Base-by-base conservation (phyloP, 2,329 filamentous ascomycete species). In the Pseudogymnoascus sp. region DNA sequence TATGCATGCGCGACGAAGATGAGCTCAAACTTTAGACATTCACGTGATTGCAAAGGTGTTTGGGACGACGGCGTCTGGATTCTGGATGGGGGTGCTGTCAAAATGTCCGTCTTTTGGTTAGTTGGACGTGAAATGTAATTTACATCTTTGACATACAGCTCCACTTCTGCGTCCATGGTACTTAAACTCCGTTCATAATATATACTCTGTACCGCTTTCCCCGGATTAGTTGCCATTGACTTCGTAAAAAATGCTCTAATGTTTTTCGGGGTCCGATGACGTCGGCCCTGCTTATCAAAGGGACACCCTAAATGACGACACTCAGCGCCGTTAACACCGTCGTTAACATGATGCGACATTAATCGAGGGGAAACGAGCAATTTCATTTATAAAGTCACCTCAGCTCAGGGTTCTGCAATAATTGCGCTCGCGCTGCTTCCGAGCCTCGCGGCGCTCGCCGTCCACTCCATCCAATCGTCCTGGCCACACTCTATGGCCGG, bases 241-340 rank as follows among this genome's bases (percentile, higher is more conserved):
- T 13, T 15, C 29, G 3, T 33, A 5, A 2, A 33, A 33, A 33
- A n/a, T 33, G 10, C 35, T 4, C 29, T 12, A n/a, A 27, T 4
- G 37, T 40, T 37, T 27, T 59, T 39, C 33, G 35, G 58, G 58
- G 12, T 39, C 18, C 15, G 25, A 59, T 59, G 58, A 59, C 58
- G 37, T 59, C 18, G 25, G 15, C 35, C 13, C 55, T 18, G 18
- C 15, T 18, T 21, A 21, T 21, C 10, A 12, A 21, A 33, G 35
- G 37, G 25, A 27, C n/a, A 13, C 15, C 25, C 18, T 5, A 59
- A 59, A 59, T 59, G 35, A 59, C 37, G 58, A 59, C 58, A 40
- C 58, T 8, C 9, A 8, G n/a, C 9, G 9, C 21, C 21, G 21
- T 21, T 18, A 21, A 21, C 21, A 21, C 21, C 21, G 21, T 21